phyloP scores from a whole-genome alignment of 371 early-diverging fungal species.

The Mucor indicus region DNA sequence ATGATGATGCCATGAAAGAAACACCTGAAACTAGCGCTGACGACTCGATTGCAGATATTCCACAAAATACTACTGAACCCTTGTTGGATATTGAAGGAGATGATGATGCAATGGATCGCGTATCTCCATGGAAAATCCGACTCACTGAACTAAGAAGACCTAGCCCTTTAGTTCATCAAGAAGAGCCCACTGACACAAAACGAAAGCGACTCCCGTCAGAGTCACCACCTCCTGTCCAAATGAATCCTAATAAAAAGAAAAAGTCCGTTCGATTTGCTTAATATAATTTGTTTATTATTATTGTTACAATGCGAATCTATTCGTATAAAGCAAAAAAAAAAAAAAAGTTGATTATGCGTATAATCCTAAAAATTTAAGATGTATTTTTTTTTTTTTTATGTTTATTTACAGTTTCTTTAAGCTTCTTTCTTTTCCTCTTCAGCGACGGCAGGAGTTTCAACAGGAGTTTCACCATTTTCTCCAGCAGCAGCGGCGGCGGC shows the following conservation, averaged over 20 bases:
- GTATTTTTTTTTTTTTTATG: not conserved
- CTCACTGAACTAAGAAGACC: not conserved
- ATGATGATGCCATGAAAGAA: not conserved
- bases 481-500: slow-evolving; percentile 17
- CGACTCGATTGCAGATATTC: not conserved
- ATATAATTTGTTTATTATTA: too few species aligned
- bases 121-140: slow-evolving; percentile 2
- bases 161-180: too few species aligned
- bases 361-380: too few species aligned
- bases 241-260: too few species aligned
- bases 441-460: slow-evolving; percentile 2
- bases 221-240: too few species aligned
- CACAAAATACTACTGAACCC: not conserved
- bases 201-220: too few species aligned
- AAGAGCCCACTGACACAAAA: too few species aligned
- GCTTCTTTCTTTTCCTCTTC: slow-evolving; percentile 14
- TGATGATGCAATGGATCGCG: not conserved
- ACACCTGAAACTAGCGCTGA: not conserved
- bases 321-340: not conserved
- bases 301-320: too few species aligned
- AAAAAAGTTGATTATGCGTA: not conserved
- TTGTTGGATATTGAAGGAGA: slow-evolving; percentile 5
- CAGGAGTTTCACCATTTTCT: not conserved
- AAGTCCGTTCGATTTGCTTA: too few species aligned
- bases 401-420: not conserved